Base-by-base conservation (phyloP, 371 early-diverging fungal genomes). In the Apophysomyces trapeziformis region DNA sequence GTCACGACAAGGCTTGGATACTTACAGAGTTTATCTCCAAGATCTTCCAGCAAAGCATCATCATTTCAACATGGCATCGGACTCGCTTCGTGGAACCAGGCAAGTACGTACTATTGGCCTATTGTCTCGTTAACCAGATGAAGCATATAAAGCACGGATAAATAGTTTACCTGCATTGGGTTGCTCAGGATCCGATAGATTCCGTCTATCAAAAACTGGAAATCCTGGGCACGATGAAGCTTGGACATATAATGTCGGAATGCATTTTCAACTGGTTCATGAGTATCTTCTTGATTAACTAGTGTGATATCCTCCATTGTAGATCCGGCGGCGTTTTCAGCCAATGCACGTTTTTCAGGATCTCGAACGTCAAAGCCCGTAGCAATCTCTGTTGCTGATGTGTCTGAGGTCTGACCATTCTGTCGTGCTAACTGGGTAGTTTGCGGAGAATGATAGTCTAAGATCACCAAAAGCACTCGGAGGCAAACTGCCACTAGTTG, bases 21-120 rank as follows among this genome's bases (percentile, higher is more conserved):
- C 65, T 63, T 77, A 90, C 92, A 77, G 87, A 81, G 69, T 95
- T 96, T 61, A 79, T 75, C 60, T 94, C 93, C 54, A 94, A 62
- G 9, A 93, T 71, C 70, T 87, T 84, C 96, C 96, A 96, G 58
- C 93, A 90, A 18, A 95, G 74, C 89, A 93, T 92, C 69, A 93
- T 74, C 6, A 90, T 88, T 70, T 95, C 94, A 12, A 86, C 75
- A 46, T 85, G 81, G n/a, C 90, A 82, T 12, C 77, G 80, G 5
- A 90, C 85, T 38, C 85, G 86, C 62, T 93, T 92, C 16, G 88
- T 90, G 1, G 93, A 89, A 7, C 92, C 90, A 21, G 94, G 94
- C 4, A 94, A 76, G 69, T 91, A 92, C 0, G 92, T 89, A 58
- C 88, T 91, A 32, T 80, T 87, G 7, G 93, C 83, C 88, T 90